Evolutionary conservation across 1,284 basidiomycete genomes (phyloP), one percentile per base, ranked within the genome.

Genomic region (Cutaneotrichosporon curvatum): DNA sequence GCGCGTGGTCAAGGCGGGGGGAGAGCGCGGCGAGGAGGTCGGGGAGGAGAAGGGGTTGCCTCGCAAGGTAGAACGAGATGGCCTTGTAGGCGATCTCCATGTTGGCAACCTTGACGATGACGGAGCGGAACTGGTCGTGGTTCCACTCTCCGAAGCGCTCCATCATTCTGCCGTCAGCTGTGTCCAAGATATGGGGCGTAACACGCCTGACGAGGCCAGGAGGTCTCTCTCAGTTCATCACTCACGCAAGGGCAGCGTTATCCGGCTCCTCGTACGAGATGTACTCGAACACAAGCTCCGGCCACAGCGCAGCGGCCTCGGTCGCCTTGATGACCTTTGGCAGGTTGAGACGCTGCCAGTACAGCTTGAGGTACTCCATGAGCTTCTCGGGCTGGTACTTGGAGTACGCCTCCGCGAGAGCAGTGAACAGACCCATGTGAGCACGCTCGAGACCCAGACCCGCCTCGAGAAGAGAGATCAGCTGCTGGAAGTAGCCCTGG

Each of bases 291-390:
- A 98, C 94, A 16, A 97, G 81, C 69, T 98, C 95, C n/a, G 90
- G 84, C 94, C 95, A 98, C 46, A 98, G 81, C 61, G 98, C 94
- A n/a, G 88, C 90, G 63, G 86, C 85, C 73, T 97, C 90, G 6
- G 90, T 81, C 11, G 89, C 88, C 73, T 85, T 87, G 76, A 98
- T 92, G 63, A 96, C 90, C 79, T 86, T 71, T 43, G 56, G 56
- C 19, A 50, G 37, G 73, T 97, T 98, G 78, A 94, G 91, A 49
- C 95, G 86, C 40, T 90, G 85, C 62, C 95, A 94, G 74, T 96
- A 98, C 39, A 97, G 80, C 73, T 94, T 97, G 56, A 99, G 79
- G 74, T 98, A 92, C 68, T 98, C 95, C 94, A 98, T 96, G 52
- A 99, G 77, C 73, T 90, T 91, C 62, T 87, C 86, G 1, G 95